Evolutionary conservation across 1,284 basidiomycete genomes (phyloP), one percentile per base, ranked within the genome.

Genomic region (Pholiota adiposa): DNA sequence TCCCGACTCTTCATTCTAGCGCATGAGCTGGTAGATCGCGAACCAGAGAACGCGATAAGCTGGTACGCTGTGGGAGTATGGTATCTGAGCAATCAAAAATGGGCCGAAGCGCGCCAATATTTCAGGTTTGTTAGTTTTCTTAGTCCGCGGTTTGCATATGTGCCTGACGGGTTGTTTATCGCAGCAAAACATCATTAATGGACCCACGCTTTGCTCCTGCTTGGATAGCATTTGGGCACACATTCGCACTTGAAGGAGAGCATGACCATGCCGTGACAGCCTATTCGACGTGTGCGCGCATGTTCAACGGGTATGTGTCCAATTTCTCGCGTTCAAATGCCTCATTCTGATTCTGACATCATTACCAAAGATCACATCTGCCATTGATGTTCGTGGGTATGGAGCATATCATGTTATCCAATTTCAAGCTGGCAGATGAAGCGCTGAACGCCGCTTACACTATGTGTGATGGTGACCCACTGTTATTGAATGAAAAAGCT

Each of bases 51-150:
- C 43, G 89, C 95, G 0, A 86, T 94, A 51, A 95, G 93, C 65
- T 99, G 97, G 97, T 99, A 98, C 74, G 96, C 97, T 2, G 97
- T 98, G 19, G 97, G 97, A 0, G 87, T 97, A 38, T 99, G 97
- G 94, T 99, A 99, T 73, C 86, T 97, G 56, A 86, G 88, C 27
- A 87, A 89, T 16, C 85, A 86, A 56, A 90, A 96, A 66, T 99
- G 91, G 89, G 80, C 87, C 18, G 93, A 96, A 66, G 94, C 95
- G 7, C 80, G 96, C 64, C 88, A 95, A 62, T 97, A 96, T 72
- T 96, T 98, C 72, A 94, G 93, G 94, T 93, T 60, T 51, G 83
- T 66, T 16, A 16, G 36, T n/a, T 60, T 27, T 31, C 44, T 40
- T 52, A 48, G n/a, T 29, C 11, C 16, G 27, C 5, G 27, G 43